These are phyloP conservation scores for Urostyla sp. DNA, from an alignment of 73 alveolate genomes.

Conservation along the genomic window DNA sequence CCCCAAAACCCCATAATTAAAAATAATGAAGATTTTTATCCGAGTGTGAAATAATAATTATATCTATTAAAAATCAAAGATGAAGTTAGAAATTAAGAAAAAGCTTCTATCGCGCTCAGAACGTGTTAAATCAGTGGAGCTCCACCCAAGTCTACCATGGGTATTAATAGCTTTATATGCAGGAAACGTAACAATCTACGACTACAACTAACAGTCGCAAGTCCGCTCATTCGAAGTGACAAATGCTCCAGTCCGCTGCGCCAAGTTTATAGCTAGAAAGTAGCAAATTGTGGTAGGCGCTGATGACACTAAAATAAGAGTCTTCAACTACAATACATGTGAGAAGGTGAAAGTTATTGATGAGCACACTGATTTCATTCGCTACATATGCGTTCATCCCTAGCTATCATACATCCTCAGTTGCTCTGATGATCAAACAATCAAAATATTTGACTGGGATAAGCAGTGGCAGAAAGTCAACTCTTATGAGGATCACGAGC, in stretches of 20 bases:
- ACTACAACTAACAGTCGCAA: constrained; percentile 89
- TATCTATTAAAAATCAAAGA: constrained; percentile 7
- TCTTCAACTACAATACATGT: constrained; percentile 97
- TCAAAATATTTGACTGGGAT: constrained; percentile 98
- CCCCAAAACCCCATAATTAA: no score
- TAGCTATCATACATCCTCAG: constrained; percentile 92
- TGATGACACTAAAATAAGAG: constrained; percentile 85
- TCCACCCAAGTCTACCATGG: constrained; percentile 98
- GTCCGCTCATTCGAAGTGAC: constrained; percentile 89
- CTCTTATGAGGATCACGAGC: constrained; percentile 97
- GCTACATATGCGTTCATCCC: constrained; percentile 96
- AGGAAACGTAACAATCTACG: constrained; percentile 97
- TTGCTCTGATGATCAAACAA: constrained; percentile 96
- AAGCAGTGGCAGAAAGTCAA: constrained; percentile 90
- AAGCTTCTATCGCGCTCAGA: constrained; percentile 92
- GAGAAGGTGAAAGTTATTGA: constrained; percentile 94
- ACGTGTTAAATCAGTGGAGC: constrained; percentile 97
- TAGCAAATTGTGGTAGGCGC: constrained; percentile 89
- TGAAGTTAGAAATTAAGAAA: constrained; percentile 94
- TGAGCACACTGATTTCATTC: constrained; percentile 98
- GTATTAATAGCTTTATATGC: constrained; percentile 96
- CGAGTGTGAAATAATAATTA: not conserved
- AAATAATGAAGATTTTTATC: not conserved
- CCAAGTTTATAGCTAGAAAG: constrained; percentile 95
- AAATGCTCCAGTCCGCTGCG: constrained; percentile 95